These are phyloP conservation scores for Huntiella decipiens DNA, from an alignment of 2,329 filamentous ascomycete genomes.

Conservation along the genomic window DNA sequence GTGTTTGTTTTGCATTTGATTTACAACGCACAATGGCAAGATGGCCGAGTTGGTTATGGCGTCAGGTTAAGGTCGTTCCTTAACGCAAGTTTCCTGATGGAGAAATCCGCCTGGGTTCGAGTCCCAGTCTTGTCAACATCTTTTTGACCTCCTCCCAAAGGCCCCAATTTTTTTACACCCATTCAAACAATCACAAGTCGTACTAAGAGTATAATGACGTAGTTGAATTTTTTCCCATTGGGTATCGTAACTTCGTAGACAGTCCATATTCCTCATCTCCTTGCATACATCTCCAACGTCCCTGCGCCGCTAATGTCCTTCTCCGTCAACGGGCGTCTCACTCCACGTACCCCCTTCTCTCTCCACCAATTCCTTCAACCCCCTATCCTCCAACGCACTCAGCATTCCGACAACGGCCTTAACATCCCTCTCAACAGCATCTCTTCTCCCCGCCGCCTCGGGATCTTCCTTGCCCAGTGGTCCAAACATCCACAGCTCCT, in stretches of 20 bases:
- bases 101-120: constrained; percentile 12
- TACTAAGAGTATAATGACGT: not conserved
- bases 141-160: too few species aligned
- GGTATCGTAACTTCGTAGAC: too few species aligned
- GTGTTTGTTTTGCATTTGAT: too few species aligned
- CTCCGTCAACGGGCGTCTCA: constrained; percentile 14
- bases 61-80: constrained; percentile 19
- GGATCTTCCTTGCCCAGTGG: constrained; percentile 22
- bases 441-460: constrained; percentile 19
- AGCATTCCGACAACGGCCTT: constrained; percentile 15
- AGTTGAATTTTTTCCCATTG: not conserved
- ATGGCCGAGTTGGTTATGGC: constrained; percentile 22
- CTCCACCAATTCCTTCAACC: constrained; percentile 20
- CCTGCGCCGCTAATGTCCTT: not conserved
- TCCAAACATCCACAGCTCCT: constrained; percentile 27
- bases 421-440: constrained; percentile 1
- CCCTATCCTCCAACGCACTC: constrained; percentile 16
- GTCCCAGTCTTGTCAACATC: constrained; percentile 11
- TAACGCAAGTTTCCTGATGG: constrained; percentile 12
- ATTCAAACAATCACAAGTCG: too few species aligned
- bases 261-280: too few species aligned
- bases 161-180: too few species aligned
- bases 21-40: constrained; percentile 12
- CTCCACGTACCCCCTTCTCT: constrained; percentile 22
- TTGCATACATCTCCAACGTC: not conserved